These are phyloP conservation scores for Trichoderma orchidacearum DNA, from an alignment of 495 filamentous ascomycete genomes.

Conservation along the genomic window DNA sequence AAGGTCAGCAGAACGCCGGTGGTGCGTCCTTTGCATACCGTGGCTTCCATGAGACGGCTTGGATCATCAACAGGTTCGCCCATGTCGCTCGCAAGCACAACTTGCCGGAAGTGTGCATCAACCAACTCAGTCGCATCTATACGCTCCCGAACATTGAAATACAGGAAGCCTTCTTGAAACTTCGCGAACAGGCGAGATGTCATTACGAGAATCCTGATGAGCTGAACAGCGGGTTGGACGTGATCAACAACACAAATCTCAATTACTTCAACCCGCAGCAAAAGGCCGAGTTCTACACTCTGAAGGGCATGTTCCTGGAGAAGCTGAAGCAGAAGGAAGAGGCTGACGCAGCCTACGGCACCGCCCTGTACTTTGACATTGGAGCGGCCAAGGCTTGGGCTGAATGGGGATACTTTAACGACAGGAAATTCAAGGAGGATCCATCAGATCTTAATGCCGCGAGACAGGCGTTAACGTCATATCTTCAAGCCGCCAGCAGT, in stretches of 20 bases:
- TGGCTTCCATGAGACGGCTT: conserved; percentile 96
- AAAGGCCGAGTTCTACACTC: conserved; percentile 96
- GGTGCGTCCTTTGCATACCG: conserved; percentile 69
- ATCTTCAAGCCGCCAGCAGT: conserved; percentile 86
- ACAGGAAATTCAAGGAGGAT: conserved; percentile 84
- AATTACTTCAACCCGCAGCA: conserved; percentile 94
- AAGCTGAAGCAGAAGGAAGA: conserved; percentile 81
- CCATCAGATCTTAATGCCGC: conserved; percentile 66
- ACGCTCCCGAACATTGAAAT: conserved; percentile 99
- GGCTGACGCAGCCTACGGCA: conserved; percentile 85
- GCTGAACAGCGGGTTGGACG: conserved; percentile 82
- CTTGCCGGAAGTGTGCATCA: conserved; percentile 93
- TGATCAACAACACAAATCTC: conserved; percentile 98
- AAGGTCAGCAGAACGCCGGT: conserved; percentile 62
- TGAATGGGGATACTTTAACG: conserved; percentile 98
- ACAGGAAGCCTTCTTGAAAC: conserved; percentile 94
- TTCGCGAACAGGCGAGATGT: conserved; percentile 93
- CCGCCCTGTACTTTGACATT: conserved; percentile 88
- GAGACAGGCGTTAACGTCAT: conserved; percentile 86
- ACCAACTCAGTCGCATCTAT: conserved; percentile 92
- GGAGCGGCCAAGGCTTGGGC: conserved; percentile 96
- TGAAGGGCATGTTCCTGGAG: conserved; percentile 98
- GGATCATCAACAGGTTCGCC: conserved; percentile 99
- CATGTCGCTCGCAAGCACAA: conserved; percentile 96
- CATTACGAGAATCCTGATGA: conserved; percentile 93